These are phyloP conservation scores for cucumber (Cucumis sativus) DNA, from an alignment of 306 rosid species.

Conservation along the genomic window DNA sequence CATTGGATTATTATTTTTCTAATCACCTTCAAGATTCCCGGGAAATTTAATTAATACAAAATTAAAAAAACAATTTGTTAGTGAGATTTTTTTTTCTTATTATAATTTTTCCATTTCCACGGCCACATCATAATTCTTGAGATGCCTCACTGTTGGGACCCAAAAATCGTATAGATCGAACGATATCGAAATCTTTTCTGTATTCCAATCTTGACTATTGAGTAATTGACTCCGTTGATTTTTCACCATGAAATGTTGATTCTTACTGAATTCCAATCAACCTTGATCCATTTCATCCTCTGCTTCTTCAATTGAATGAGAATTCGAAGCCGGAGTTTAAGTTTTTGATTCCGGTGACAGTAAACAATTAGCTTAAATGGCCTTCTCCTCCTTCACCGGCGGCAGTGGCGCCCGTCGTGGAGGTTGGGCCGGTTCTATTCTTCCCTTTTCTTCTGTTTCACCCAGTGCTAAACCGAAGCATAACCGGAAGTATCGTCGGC, in stretches of 20 bases:
- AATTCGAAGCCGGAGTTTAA: neutral
- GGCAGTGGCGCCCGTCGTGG: constrained; percentile 42
- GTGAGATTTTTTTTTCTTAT: neutral
- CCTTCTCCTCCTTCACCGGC: constrained; percentile 40
- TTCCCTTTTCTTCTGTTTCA: constrained; percentile 33
- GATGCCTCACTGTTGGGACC: neutral
- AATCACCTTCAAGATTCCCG: neutral
- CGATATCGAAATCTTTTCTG: neutral
- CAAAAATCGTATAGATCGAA: neutral
- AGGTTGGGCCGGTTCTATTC: constrained; percentile 49
- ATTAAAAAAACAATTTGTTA: neutral
- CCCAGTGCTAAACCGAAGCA: constrained; percentile 55
- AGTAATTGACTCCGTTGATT: neutral
- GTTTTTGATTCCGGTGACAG: neutral
- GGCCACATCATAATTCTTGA: neutral
- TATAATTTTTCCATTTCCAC: neutral
- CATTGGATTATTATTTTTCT: neutral
- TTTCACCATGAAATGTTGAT: neutral
- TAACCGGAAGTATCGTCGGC: constrained; percentile 42
- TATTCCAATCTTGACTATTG: neutral
- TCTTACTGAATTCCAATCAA: neutral
- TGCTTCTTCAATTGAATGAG: neutral
- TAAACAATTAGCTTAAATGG: constrained; percentile 21
- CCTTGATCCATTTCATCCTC: neutral
- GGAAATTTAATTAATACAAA: neutral